Evolutionary conservation across 257 asterid genomes (phyloP), one percentile per base, ranked within the genome.

Genomic region (Gardenia jasminoides): DNA sequence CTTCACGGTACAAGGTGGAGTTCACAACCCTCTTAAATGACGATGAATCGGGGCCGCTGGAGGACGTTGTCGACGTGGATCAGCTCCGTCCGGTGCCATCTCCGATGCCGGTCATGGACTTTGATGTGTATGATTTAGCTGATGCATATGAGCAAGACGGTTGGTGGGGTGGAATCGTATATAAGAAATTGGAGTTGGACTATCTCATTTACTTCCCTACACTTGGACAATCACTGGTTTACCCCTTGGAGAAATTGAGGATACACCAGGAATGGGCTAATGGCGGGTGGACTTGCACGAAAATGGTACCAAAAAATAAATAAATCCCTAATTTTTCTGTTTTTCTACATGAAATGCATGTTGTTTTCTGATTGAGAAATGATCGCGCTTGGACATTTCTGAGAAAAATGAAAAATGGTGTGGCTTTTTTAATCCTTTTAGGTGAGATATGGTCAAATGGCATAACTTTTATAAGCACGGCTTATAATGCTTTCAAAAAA

Each of bases 151-250:
- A 78, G 30, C 69, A 88, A 41, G 89, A 82, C 11, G 91, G 91
- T 10, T 88, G 91, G 89, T 88, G 89, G 89, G 82, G 78, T 47
- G 91, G 91, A 36, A 76, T 67, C 80, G 77, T 88, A 7, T 46
- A 15, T 31, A 78, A 78, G 9, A 76, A 70, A 41, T 70, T 76
- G 54, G 65, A 61, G 11, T 31, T 39, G 10, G 36, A 76, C 3
- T 41, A 41, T 46, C 64, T 76, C 7, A 20, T 59, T 0, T 13
- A 13, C 17, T 66, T 39, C 8, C 59, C 70, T 9, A 11, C 59
- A 61, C 15, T 28, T 20, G 44, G 26, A 16, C 41, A 61, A 20
- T n/a, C 39, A 26, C 19, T 1, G n/a, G 28, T 61, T 22, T 61
- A 10, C 17, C 59, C 70, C 0, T 17, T 26, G 26, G 52, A 46